Evolutionary conservation across 2,329 filamentous ascomycete genomes (phyloP).

Genomic region (Kalaharituber pfeilii): DNA sequence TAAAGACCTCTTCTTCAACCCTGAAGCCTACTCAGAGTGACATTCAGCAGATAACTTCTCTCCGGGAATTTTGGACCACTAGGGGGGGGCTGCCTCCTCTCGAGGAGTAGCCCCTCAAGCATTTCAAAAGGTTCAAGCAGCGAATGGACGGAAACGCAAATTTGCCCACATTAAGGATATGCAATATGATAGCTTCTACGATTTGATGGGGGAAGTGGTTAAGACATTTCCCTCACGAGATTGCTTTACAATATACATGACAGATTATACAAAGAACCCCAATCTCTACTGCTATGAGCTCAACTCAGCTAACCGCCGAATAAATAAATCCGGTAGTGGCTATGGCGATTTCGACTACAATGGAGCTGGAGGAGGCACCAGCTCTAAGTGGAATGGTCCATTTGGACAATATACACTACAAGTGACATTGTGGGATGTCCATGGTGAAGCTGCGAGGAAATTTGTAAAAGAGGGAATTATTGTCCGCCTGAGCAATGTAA

Average conservation of each 20-base stretch:
- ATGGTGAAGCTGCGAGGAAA: conserved; percentile 11
- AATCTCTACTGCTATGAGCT: conserved; percentile 11
- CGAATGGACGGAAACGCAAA: neutral
- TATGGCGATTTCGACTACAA: conserved; percentile 8
- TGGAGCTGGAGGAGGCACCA: neutral
- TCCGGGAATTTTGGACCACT: conserved; percentile 9
- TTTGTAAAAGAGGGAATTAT: conserved; percentile 8
- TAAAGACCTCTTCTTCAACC: neutral
- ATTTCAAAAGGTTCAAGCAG: neutral
- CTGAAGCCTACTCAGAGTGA: conserved; percentile 4
- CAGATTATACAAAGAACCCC: conserved; percentile 15
- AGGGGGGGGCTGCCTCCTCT: neutral
- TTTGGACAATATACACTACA: conserved; percentile 18
- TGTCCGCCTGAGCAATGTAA: conserved; percentile 12
- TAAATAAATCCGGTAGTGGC: neutral
- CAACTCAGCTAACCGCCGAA: neutral
- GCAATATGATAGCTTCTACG: conserved; percentile 13
- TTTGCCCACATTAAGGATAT: conserved; percentile 14
- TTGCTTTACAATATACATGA: conserved; percentile 15
- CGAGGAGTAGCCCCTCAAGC: neutral
- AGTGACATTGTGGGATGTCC: conserved; percentile 17
- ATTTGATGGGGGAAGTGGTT: conserved; percentile 15
- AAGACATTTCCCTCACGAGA: conserved; percentile 11
- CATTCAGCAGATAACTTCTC: conserved; percentile 4
- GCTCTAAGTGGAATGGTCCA: conserved; percentile 11